Base-by-base conservation (phyloP, 306 rosid species). In the Fragaria nilgerrensis region DNA sequence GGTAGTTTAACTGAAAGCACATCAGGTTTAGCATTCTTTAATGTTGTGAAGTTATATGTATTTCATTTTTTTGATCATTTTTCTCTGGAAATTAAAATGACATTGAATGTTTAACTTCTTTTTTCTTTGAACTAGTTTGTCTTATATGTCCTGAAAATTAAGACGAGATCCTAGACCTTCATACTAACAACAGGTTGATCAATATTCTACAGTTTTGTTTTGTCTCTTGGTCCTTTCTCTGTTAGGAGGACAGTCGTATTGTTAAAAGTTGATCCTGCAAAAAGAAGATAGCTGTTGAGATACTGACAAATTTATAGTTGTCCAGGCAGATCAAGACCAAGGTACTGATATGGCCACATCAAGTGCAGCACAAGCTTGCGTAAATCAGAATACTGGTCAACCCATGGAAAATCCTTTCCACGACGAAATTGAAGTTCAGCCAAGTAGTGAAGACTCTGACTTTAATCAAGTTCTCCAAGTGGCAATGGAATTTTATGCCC, bases 401-500 rank as follows among this genome's bases (percentile, higher is more conserved):
- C 55, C 47, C 23, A 19, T 37, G 50, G 41, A 37, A 37, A 37
- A 37, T 37, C 41, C 41, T 37, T 37, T 37, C 7, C 7, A 37
- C 7, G 41, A 37, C 1, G 41, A 37, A 37, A 37, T 37, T 37
- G 41, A 37, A 37, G 5, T 37, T 37, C 41, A 37, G 41, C 41
- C 41, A 37, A 37, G 41, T 37, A 3, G 41, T 37, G 83, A 75
- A 79, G 65, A 73, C 29, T 23, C 14, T 53, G 48, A 49, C 65
- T 63, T 48, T 55, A 55, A 65, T 65, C 82, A 62, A 37, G 64
- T 63, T 65, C 25, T 82, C 56, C 82, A 68, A 41, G 22, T 55
- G 22, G 47, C 80, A 14, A 58, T 52, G n/a, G 74, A 78, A 72
- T 39, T 44, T 5, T 73, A 67, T 84, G 81, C 50, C 59, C 76